Conservation (phyloP, 352 stramenopile genomes). For the Phytophthora parvispora region DNA sequence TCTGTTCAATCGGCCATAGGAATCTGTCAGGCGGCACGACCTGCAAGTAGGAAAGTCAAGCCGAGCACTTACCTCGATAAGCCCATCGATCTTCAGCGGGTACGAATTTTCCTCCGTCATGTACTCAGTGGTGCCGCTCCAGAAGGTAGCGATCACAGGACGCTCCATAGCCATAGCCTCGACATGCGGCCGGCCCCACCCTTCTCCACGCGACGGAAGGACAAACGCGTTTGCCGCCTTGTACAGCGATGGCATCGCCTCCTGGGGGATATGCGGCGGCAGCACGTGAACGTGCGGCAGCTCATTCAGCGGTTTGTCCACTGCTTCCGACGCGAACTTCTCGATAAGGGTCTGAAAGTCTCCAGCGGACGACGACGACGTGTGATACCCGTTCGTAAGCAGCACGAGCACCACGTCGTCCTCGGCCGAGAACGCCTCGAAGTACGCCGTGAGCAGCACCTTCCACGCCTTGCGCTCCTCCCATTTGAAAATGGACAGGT, state of each 20-base stretch:
- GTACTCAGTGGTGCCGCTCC: constrained; percentile 92
- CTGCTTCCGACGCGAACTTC: constrained; percentile 55
- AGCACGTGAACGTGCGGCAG: constrained; percentile 74
- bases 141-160: constrained; percentile 94
- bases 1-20: constrained; percentile 43
- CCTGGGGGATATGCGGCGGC: constrained; percentile 68
- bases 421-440: constrained; percentile 64
- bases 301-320: constrained; percentile 55
- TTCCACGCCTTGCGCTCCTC: constrained; percentile 94
- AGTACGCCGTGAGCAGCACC: constrained; percentile 89
- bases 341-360: constrained; percentile 71
- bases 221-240: constrained; percentile 89
- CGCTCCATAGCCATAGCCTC: constrained; percentile 95
- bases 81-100: constrained; percentile 80
- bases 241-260: constrained; percentile 73
- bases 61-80: constrained; percentile 62
- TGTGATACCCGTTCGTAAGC: constrained; percentile 92
- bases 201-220: constrained; percentile 93
- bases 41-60: background rate
- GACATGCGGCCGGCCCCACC: constrained; percentile 94
- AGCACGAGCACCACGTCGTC: constrained; percentile 87
- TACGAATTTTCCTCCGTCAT: constrained; percentile 92
- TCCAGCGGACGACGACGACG: constrained; percentile 41
- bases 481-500: constrained; percentile 96
- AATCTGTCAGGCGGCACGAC: background rate